phyloP scores from a whole-genome alignment of 805 yeast species.

The Metschnikowia vanudenii region DNA sequence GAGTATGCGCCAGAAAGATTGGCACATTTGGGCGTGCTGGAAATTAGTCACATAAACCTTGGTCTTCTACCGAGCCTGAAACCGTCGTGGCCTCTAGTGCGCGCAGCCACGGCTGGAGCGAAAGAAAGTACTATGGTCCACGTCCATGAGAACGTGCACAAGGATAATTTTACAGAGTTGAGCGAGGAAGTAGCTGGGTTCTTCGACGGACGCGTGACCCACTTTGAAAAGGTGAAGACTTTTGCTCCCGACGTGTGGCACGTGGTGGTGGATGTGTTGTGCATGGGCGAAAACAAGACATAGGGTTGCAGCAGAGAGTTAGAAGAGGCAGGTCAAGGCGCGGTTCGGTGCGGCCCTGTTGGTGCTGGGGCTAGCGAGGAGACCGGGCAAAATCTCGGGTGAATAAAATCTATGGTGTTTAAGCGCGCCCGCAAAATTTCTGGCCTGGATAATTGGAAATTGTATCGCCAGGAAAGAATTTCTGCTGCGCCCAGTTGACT shows the following conservation, averaged over 20 bases:
- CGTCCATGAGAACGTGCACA: conserved; percentile 72
- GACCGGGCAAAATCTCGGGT: too few relatives aligned
- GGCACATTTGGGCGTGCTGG: conserved; percentile 10
- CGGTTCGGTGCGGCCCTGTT: too few relatives aligned
- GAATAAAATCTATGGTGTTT: too few relatives aligned
- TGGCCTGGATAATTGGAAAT: too few relatives aligned
- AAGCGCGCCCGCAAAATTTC: too few relatives aligned
- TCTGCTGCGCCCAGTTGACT: too few relatives aligned
- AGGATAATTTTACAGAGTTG: conserved; percentile 38
- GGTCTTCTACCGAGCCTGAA: conserved; percentile 76
- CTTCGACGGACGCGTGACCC: conserved; percentile 26
- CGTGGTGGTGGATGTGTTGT: conserved; percentile 43
- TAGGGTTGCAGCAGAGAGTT: too few relatives aligned
- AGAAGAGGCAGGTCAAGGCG: too few relatives aligned
- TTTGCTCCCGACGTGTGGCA: conserved; percentile 90
- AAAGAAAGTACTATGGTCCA: conserved; percentile 43
- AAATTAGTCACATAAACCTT: conserved; percentile 62
- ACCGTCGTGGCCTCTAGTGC: conserved; percentile 52
- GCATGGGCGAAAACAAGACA: not conserved
- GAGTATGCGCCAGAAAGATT: conserved; percentile 47
- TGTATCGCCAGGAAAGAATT: too few relatives aligned
- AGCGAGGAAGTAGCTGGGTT: conserved; percentile 14
- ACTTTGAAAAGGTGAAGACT: conserved; percentile 69
- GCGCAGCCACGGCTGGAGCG: not conserved
- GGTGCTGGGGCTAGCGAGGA: too few relatives aligned